These are phyloP conservation scores for Fusarium robinianum DNA, from an alignment of 2,329 filamentous ascomycete species.

Conservation along the genomic window DNA sequence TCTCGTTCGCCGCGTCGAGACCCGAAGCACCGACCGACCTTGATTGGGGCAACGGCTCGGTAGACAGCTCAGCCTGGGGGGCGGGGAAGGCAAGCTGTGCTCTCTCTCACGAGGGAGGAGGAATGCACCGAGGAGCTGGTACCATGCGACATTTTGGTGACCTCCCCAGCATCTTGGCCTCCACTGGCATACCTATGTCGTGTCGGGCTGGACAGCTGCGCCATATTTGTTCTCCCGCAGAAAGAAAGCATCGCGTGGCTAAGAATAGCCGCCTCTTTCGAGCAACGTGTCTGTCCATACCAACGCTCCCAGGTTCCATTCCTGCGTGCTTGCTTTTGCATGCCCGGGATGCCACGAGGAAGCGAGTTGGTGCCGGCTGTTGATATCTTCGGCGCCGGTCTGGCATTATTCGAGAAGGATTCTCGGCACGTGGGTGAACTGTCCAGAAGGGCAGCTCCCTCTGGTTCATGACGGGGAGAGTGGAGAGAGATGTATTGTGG, in stretches of 20 bases:
- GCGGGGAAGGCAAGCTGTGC: not conserved
- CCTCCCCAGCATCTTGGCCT: constrained; percentile 12
- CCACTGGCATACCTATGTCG: no score
- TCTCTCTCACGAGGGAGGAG: no score
- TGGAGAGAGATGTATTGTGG: constrained; percentile 8
- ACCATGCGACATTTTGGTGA: constrained; percentile 7
- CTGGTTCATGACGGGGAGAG: constrained; percentile 16
- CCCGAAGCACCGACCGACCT: constrained; percentile 7
- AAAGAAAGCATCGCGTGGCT: constrained; percentile 5
- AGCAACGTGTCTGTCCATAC: constrained; percentile 8
- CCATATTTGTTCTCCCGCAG: constrained; percentile 8
- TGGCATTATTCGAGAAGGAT: constrained; percentile 26
- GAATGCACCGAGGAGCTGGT: no score
- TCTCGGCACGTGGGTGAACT: constrained; percentile 23
- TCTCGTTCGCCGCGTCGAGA: not conserved
- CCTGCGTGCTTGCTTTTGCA: constrained; percentile 18
- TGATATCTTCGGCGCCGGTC: constrained; percentile 10
- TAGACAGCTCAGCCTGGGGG: constrained; percentile 7
- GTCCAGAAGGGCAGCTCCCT: constrained; percentile 8
- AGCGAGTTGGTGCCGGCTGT: constrained; percentile 6
- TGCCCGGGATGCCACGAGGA: constrained; percentile 20
- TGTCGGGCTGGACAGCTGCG: no score
- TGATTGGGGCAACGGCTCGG: constrained; percentile 23
- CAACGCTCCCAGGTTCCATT: constrained; percentile 15
- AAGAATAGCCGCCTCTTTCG: constrained; percentile 17